phyloP scores from a whole-genome alignment of 2,329 filamentous ascomycete genomes.

The Alternaria tenuissima region DNA sequence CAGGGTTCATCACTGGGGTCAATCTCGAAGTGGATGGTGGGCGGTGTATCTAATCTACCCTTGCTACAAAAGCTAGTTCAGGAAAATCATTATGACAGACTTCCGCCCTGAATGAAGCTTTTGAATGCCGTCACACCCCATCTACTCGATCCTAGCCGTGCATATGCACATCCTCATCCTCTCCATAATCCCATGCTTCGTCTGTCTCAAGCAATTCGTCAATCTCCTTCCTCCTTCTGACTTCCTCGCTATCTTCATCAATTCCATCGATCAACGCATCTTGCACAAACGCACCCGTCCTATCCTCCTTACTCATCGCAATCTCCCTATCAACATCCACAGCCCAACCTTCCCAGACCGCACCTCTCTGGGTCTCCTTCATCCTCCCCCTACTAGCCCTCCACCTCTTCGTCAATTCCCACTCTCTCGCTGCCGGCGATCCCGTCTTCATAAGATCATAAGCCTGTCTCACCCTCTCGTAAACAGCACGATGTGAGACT shows the following conservation, averaged over 20 bases:
- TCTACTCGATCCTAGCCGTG: not conserved
- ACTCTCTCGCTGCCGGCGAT: slow-evolving; percentile 24
- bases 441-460: slow-evolving; percentile 25
- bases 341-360: slow-evolving; percentile 48
- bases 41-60: slow-evolving; percentile 40
- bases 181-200: slow-evolving; percentile 11
- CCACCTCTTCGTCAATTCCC: slow-evolving; percentile 45
- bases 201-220: slow-evolving; percentile 31
- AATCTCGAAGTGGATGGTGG: slow-evolving; percentile 53
- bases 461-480: slow-evolving; percentile 30
- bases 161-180: slow-evolving; percentile 2
- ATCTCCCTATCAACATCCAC: slow-evolving; percentile 28
- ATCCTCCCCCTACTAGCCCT: slow-evolving; percentile 29
- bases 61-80: not conserved
- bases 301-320: slow-evolving; percentile 30
- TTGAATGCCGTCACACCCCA: not conserved
- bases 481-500: slow-evolving; percentile 24
- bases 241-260: slow-evolving; percentile 12
- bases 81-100: not conserved
- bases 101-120: not conserved
- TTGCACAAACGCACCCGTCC: slow-evolving; percentile 21
- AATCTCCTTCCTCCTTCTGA: slow-evolving; percentile 26
- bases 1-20: slow-evolving; percentile 67
- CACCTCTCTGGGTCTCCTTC: slow-evolving; percentile 30
- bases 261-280: slow-evolving; percentile 8